phyloP scores from a whole-genome alignment of 1,139 yeast species.

The Geotrichum aggregatum region DNA sequence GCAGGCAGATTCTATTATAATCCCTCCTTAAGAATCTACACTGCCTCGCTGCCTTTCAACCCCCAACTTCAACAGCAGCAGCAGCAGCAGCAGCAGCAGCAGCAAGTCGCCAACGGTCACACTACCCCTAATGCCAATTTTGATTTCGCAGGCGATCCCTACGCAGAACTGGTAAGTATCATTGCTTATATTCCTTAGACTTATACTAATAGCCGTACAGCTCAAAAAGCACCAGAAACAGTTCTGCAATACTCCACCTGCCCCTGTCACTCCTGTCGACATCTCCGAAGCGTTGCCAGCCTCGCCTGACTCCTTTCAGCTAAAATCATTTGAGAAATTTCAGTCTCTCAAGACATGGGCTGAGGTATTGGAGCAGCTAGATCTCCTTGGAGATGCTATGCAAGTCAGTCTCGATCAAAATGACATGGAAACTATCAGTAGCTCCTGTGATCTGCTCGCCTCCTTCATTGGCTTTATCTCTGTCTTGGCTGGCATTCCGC shows the following conservation, averaged over 20 bases:
- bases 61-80: too few species aligned
- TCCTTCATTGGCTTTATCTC: slow-evolving; percentile 29
- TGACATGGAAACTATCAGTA: slow-evolving; percentile 21
- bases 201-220: slow-evolving; percentile 6
- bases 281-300: neutral
- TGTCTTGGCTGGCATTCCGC: slow-evolving; percentile 32
- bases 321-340: slow-evolving; percentile 14
- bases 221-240: slow-evolving; percentile 17
- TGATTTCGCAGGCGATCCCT: slow-evolving; percentile 22
- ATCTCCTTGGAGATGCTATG: slow-evolving; percentile 18
- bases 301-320: neutral
- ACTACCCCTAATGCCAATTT: neutral
- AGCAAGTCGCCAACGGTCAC: slow-evolving; percentile 7
- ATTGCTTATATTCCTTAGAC: neutral
- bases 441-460: slow-evolving; percentile 26
- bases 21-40: slow-evolving; percentile 29
- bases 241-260: slow-evolving; percentile 8
- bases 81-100: slow-evolving; percentile 15
- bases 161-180: slow-evolving; percentile 24
- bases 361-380: slow-evolving; percentile 21
- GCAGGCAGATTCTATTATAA: slow-evolving; percentile 31
- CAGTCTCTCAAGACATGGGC: slow-evolving; percentile 24
- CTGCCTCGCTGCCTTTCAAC: slow-evolving; percentile 31
- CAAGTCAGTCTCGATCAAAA: slow-evolving; percentile 19
- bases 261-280: slow-evolving; percentile 10